Percentiles rank a stretch among this genome's conserved stretches.
phyloP scores from a whole-genome alignment of 345 rosid genomes.

The Eucalyptus erythrocorys region DNA sequence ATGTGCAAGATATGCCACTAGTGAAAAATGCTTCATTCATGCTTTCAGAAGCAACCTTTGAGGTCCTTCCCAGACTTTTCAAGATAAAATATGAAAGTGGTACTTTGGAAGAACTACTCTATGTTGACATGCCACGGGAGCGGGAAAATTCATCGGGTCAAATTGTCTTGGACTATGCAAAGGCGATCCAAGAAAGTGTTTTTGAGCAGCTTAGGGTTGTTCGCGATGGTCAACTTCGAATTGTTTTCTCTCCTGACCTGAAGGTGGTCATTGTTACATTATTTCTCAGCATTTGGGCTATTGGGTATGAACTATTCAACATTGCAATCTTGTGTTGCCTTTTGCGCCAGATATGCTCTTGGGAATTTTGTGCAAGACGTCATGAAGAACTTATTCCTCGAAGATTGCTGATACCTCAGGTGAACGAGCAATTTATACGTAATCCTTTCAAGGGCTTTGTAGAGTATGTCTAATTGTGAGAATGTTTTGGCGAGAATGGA shows the following conservation, averaged over 20 bases:
- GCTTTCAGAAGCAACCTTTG: conserved; percentile 25
- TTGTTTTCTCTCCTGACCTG: conserved; percentile 21
- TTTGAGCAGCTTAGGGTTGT: conserved; percentile 34
- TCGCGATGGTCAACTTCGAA: conserved; percentile 32
- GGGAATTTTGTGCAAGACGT: conserved; percentile 49
- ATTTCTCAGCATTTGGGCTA: neutral
- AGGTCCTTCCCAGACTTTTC: conserved; percentile 32
- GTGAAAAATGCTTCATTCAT: neutral
- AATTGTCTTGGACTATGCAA: conserved; percentile 31
- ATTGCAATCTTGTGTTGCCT: neutral
- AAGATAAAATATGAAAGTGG: conserved; percentile 35
- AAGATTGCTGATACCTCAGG: conserved; percentile 48
- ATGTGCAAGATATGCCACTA: neutral
- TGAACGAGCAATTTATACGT: neutral
- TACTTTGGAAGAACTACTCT: conserved; percentile 24
- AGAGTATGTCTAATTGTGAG: neutral
- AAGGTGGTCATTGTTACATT: conserved; percentile 9
- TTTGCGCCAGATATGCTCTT: conserved; percentile 31
- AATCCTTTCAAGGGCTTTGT: neutral
- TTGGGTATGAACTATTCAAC: neutral
- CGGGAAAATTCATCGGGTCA: conserved; percentile 11
- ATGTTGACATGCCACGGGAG: conserved; percentile 27
- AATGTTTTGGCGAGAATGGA: neutral
- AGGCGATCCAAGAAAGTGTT: conserved; percentile 34
- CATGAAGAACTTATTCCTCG: conserved; percentile 53